Evolutionary conservation across 75 land plant species (phyloP).

Genomic region (Pinus taeda): DNA sequence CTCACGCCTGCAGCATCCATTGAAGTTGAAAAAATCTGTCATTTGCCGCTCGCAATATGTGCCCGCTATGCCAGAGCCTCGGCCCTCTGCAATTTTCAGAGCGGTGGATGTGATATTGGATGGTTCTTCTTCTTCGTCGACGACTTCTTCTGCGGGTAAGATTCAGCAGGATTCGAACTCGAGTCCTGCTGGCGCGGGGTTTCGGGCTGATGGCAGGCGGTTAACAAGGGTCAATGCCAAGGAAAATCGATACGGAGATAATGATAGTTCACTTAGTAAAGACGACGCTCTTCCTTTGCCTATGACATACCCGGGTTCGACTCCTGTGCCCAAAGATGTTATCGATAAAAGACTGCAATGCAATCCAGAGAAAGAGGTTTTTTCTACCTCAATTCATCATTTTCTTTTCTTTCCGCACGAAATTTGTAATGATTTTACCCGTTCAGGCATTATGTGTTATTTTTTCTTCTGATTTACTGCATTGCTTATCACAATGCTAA

Average conservation of each 20-base stretch:
- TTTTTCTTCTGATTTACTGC: no score
- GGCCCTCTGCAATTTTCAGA: neutral
- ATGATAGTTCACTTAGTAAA: slow-evolving; percentile 48
- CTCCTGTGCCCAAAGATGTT: slow-evolving; percentile 65
- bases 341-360: slow-evolving; percentile 59
- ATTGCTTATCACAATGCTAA: no score
- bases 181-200: slow-evolving; percentile 2
- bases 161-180: neutral
- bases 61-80: neutral
- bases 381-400: neutral
- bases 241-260: slow-evolving; percentile 45
- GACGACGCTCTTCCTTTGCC: slow-evolving; percentile 79
- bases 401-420: no score
- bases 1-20: neutral
- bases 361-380: slow-evolving; percentile 62
- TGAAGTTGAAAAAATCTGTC: neutral
- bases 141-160: neutral
- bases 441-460: no score
- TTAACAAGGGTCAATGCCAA: slow-evolving; percentile 13
- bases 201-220: slow-evolving; percentile 11
- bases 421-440: no score
- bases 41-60: neutral
- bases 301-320: slow-evolving; percentile 65
- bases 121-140: neutral
- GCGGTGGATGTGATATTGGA: neutral